A percentile compares a stretch with the other conserved stretches of the same genome.
Evolutionary conservation across 2,329 filamentous ascomycete species (phyloP).

Genomic region (Ceratocystis diversiconidia): DNA sequence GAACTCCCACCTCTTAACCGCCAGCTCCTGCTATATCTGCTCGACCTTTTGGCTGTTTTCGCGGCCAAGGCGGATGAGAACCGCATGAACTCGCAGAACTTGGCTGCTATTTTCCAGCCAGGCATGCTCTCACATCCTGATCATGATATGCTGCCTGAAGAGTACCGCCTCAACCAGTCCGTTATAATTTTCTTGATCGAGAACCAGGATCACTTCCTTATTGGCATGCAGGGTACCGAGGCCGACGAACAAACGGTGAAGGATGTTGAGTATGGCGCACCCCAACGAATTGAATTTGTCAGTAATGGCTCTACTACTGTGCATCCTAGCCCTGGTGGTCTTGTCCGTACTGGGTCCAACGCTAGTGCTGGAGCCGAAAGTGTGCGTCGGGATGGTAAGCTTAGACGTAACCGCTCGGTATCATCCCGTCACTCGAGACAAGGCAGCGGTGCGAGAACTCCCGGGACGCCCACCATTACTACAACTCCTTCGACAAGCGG

Average conservation of each 20-base stretch:
- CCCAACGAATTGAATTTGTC: slow-evolving; percentile 23
- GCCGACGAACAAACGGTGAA: slow-evolving; percentile 66
- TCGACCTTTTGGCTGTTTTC: slow-evolving; percentile 91
- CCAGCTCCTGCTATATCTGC: slow-evolving; percentile 85
- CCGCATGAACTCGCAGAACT: slow-evolving; percentile 87
- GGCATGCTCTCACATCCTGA: slow-evolving; percentile 86
- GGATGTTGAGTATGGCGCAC: slow-evolving; percentile 55
- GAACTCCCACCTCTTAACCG: slow-evolving; percentile 85
- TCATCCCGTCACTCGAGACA: slow-evolving; percentile 48
- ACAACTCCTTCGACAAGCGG: slow-evolving; percentile 40
- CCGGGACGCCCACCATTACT: slow-evolving; percentile 24
- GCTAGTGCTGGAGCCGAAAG: slow-evolving; percentile 82
- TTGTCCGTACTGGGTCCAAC: slow-evolving; percentile 69
- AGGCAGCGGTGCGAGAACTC: slow-evolving; percentile 15
- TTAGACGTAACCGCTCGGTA: slow-evolving; percentile 80
- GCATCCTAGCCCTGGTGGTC: slow-evolving; percentile 27
- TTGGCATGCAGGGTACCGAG: slow-evolving; percentile 97
- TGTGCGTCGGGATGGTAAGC: slow-evolving; percentile 61
- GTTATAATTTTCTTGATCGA: slow-evolving; percentile 96
- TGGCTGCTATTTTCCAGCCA: slow-evolving; percentile 94
- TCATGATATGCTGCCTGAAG: slow-evolving; percentile 88
- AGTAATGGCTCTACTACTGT: neutral
- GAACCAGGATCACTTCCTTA: slow-evolving; percentile 95
- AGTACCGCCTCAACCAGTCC: slow-evolving; percentile 90
- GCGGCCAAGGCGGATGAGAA: slow-evolving; percentile 94